Evolutionary conservation across 805 yeast species (phyloP).

Genomic region (Candida mattraensis): DNA sequence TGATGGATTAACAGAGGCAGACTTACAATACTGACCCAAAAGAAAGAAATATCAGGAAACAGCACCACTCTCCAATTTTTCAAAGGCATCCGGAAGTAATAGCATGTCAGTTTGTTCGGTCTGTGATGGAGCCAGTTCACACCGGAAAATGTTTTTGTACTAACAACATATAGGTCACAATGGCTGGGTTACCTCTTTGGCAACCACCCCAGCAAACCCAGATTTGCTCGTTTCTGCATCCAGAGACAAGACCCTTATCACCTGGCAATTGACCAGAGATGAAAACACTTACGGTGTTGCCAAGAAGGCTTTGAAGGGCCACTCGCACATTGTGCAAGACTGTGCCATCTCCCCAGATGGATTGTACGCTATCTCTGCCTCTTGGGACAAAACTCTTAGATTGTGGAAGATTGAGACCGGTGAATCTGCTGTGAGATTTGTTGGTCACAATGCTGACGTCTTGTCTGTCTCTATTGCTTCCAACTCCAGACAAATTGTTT

Average conservation of each 20-base stretch:
- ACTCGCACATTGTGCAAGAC: slow-evolving; percentile 98
- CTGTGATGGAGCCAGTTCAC: no score
- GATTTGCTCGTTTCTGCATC: slow-evolving; percentile 97
- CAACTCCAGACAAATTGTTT: slow-evolving; percentile 96
- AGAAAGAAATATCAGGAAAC: no score
- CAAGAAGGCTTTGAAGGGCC: slow-evolving; percentile 95
- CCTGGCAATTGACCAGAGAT: slow-evolving; percentile 96
- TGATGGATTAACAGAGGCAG: no score
- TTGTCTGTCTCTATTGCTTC: slow-evolving; percentile 94
- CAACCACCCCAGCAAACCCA: slow-evolving; percentile 98
- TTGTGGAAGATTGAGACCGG: slow-evolving; percentile 97
- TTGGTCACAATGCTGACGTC: slow-evolving; percentile 97
- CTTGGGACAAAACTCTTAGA: slow-evolving; percentile 99
- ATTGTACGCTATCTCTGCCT: slow-evolving; percentile 95
- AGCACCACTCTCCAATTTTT: no score
- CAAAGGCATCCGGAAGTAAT: no score
- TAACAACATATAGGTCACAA: slow-evolving; percentile 66
- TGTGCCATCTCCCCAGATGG: slow-evolving; percentile 98
- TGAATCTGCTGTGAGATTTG: slow-evolving; percentile 90
- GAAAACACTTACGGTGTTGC: slow-evolving; percentile 98
- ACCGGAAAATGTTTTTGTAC: no score
- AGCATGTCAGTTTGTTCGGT: no score
- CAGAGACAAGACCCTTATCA: slow-evolving; percentile 97
- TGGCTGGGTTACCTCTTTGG: slow-evolving; percentile 98
- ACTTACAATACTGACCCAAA: no score